These are phyloP conservation scores for Calendula officinalis DNA, from an alignment of 129 eudicot species.

Conservation along the genomic window DNA sequence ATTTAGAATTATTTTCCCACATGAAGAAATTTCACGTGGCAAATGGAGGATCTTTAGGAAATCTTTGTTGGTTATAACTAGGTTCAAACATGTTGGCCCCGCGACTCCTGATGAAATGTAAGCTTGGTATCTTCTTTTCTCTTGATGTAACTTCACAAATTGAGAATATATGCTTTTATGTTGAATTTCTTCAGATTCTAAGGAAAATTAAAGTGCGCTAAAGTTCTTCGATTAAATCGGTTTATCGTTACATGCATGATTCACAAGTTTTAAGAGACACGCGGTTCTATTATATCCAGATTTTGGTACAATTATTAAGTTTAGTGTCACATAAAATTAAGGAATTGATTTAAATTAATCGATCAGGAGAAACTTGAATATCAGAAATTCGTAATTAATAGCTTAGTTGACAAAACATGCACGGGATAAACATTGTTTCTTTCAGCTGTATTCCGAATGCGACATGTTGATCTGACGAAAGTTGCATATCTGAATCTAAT, in stretches of 20 bases:
- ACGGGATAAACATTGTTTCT: conserved; percentile 13
- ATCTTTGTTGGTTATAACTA: conserved; percentile 19
- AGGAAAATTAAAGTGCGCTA: not conserved
- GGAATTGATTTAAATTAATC: too few relatives aligned
- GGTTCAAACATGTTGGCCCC: conserved; percentile 12
- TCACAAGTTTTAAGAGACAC: too few relatives aligned
- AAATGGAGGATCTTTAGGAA: conserved; percentile 9
- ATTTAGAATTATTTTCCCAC: too few relatives aligned
- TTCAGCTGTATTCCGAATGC: not conserved
- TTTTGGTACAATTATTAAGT: too few relatives aligned
- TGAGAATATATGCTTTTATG: conserved; percentile 22
- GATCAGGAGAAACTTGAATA: conserved; percentile 1
- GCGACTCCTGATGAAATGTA: conserved; percentile 1
- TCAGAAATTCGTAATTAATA: not conserved
- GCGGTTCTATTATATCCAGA: too few relatives aligned
- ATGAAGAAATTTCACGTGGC: not conserved
- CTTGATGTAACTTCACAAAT: conserved; percentile 15
- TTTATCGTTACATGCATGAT: too few relatives aligned
- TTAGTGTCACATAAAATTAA: too few relatives aligned
- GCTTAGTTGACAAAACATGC: conserved; percentile 12
- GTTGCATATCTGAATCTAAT: not conserved
- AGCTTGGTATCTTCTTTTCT: not conserved
- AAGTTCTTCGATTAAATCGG: conserved; percentile 9
- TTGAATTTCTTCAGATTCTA: conserved; percentile 9
- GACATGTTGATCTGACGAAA: not conserved